A percentile compares a stretch with the other conserved stretches of the same genome.
Evolutionary conservation across 177 flowering plant species (phyloP).

Genomic region (Vitis hybrid): DNA sequence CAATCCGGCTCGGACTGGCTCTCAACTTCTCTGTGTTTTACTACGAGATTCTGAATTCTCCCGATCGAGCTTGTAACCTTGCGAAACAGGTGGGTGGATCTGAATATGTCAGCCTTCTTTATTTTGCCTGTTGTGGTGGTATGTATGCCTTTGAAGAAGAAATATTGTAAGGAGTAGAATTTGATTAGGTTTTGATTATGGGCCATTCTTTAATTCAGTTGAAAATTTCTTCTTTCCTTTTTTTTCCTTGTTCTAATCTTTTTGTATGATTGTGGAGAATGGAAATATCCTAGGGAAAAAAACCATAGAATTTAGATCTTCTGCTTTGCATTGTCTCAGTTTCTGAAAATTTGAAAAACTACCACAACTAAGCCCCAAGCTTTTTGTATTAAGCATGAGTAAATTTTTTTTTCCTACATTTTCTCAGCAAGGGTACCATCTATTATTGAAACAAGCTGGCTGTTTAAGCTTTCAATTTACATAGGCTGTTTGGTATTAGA

Average conservation of each 20-base stretch:
- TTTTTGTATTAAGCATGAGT: too few relatives aligned
- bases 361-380: too few relatives aligned
- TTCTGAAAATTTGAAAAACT: too few relatives aligned
- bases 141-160: background rate
- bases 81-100: constrained; percentile 43
- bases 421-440: background rate
- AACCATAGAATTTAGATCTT: too few relatives aligned
- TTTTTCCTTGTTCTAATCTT: too few relatives aligned
- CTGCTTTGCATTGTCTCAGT: too few relatives aligned
- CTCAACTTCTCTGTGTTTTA: constrained; percentile 57
- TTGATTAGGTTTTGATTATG: background rate
- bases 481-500: background rate
- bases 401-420: too few relatives aligned
- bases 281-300: too few relatives aligned
- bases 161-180: background rate
- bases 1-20: constrained; percentile 50
- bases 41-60: constrained; percentile 56
- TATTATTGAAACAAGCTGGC: background rate
- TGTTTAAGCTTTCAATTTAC: background rate
- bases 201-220: background rate
- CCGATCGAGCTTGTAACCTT: constrained; percentile 54
- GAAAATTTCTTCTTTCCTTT: too few relatives aligned
- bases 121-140: background rate
- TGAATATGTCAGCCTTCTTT: background rate
- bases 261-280: too few relatives aligned